A percentile compares a stretch with the other conserved stretches of the same genome.
Evolutionary conservation across 2,329 filamentous ascomycete species (phyloP).

Genomic region (Cordyceps javanica): DNA sequence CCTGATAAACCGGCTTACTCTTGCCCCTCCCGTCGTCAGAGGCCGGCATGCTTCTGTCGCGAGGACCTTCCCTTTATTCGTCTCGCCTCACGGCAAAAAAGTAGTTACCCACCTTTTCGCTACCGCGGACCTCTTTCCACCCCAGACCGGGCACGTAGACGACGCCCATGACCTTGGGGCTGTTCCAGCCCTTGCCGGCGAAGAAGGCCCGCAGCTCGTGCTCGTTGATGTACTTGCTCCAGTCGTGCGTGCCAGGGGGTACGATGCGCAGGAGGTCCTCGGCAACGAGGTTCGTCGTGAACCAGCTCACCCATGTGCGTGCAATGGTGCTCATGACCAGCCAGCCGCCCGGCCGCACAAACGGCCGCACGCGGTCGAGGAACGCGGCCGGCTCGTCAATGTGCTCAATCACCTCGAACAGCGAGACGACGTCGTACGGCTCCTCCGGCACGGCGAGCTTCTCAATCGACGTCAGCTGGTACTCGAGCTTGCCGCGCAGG

Average conservation of each 20-base stretch:
- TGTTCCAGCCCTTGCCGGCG: constrained; percentile 51
- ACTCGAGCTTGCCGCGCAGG: constrained; percentile 58
- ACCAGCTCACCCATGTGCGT: constrained; percentile 79
- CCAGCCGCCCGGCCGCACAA: constrained; percentile 89
- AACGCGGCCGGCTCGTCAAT: constrained; percentile 72
- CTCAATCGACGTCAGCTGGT: constrained; percentile 74
- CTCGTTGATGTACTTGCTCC: constrained; percentile 91
- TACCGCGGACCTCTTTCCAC: constrained; percentile 76
- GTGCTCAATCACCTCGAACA: constrained; percentile 96
- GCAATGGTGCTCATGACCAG: constrained; percentile 89
- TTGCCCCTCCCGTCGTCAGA: background rate
- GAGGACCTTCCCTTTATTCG: constrained; percentile 5
- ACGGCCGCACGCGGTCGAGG: constrained; percentile 61
- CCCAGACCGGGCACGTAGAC: constrained; percentile 86
- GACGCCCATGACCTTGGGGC: constrained; percentile 64
- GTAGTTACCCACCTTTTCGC: constrained; percentile 89
- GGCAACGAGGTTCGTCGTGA: constrained; percentile 87
- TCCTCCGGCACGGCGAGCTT: constrained; percentile 44
- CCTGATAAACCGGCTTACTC: background rate
- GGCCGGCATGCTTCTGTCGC: background rate
- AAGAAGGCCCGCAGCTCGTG: constrained; percentile 62
- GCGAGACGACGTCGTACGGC: constrained; percentile 71
- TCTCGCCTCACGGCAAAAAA: constrained; percentile 74
- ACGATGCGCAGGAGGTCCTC: constrained; percentile 86
- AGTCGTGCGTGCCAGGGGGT: constrained; percentile 89